Conservation (phyloP, 257 asterid genomes). For the Cinchona pubescens region DNA sequence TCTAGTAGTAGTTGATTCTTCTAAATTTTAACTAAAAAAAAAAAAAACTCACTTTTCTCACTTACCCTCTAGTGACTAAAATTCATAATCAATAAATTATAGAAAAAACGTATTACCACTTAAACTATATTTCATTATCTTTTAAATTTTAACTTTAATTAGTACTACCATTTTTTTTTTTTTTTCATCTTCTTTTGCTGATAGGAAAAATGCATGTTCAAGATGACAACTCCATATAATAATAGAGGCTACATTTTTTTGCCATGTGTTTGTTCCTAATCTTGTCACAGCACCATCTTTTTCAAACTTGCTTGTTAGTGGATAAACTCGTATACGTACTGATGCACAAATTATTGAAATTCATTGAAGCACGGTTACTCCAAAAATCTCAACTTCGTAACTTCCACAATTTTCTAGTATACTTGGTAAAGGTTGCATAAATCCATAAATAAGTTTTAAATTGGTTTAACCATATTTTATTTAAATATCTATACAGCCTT, state of each 20-base stretch:
- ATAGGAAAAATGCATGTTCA: background rate
- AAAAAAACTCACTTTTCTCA: too few relatives aligned
- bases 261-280: background rate
- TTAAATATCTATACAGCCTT: background rate
- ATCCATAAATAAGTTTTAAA: too few relatives aligned
- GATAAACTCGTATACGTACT: background rate
- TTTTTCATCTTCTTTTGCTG: background rate
- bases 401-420: too few relatives aligned
- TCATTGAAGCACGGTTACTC: background rate
- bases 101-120: too few relatives aligned
- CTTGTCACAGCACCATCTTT: background rate
- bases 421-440: background rate
- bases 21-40: too few relatives aligned
- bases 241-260: background rate
- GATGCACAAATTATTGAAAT: too few relatives aligned
- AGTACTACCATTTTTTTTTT: too few relatives aligned
- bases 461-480: background rate
- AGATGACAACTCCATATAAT: background rate
- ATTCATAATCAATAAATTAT: too few relatives aligned
- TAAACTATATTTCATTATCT: too few relatives aligned
- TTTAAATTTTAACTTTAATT: background rate
- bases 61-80: too few relatives aligned
- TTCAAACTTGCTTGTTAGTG: background rate
- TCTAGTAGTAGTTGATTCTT: background rate
- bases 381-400: background rate